Base-by-base conservation (phyloP, 2,329 filamentous ascomycete genomes). In the Neofusicoccum parvum region DNA sequence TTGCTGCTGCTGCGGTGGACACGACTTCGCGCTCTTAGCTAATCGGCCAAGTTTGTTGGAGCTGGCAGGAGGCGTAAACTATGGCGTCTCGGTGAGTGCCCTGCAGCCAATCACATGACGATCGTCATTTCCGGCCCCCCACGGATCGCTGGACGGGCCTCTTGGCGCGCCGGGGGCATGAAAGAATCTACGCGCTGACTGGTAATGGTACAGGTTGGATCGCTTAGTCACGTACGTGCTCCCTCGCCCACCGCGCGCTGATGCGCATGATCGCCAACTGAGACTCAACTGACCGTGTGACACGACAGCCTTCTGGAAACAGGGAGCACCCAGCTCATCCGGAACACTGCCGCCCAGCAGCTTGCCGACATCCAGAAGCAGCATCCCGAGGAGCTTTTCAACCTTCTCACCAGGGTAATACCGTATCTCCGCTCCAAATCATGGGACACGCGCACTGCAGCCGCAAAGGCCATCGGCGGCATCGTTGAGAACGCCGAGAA, bases 321-420 rank as follows among this genome's bases (percentile, higher is more conserved):
- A 66, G 95, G 95, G 72, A 98, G 94, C 81, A 99, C 95, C 67
- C 90, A 91, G 76, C 85, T 99, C 70, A 98, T 99, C 76, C 90
- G 96, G 71, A 96, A 97, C 75, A 99, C 95, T 68, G 96, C 95
- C 68, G 95, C 96, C 68, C 93, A 96, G 75, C 95, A 99, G 80
- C 86, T 99, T 69, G 95, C 94, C 68, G 95, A 99, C 80, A 95
- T 97, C 79, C 96, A 99, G 80, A 98, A 97, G 77, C 92, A 95
- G 78, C 95, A 98, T 73, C 95, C 95, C 0, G 94, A 99, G 80
- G 96, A 99, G 78, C 84, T 99, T 1, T 98, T 98, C 80, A 97
- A 98, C 75, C 86, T 99, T 6, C 85, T 99, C 12, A 94, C 92
- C 36, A 87, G 94, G 67, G 94, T 99, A 37, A 89, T 99, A n/a